Conservation (phyloP, 2,329 filamentous ascomycete species). For the Hypoxylon sp. region DNA sequence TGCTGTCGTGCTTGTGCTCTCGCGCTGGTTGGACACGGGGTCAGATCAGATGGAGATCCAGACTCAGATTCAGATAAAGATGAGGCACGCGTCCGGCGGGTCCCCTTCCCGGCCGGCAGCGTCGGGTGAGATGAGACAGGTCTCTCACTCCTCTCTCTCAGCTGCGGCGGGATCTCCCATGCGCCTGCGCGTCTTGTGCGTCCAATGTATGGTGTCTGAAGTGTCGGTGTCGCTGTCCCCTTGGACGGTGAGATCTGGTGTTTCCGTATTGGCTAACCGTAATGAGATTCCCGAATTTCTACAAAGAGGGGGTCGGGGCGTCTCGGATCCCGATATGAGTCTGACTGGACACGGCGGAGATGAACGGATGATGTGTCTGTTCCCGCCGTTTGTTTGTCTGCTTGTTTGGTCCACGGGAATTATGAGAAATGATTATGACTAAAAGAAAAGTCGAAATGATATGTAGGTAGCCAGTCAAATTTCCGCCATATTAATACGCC, state of each 20-base stretch:
- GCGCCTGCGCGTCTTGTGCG: constrained; percentile 14
- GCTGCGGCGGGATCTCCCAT: constrained; percentile 31
- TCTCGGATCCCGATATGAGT: constrained; percentile 29
- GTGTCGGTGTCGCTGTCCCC: constrained; percentile 13
- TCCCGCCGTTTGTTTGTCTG: constrained; percentile 26
- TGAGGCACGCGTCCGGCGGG: constrained; percentile 26
- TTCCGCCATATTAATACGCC: neutral
- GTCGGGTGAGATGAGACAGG: constrained; percentile 43
- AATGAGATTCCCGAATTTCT: constrained; percentile 13
- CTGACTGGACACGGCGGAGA: constrained; percentile 21
- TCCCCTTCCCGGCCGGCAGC: constrained; percentile 28
- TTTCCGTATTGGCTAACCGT: constrained; percentile 36
- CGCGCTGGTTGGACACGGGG: constrained; percentile 24
- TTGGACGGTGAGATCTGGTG: constrained; percentile 25
- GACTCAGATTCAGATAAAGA: constrained; percentile 30
- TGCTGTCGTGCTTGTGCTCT: constrained; percentile 23
- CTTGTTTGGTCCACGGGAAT: constrained; percentile 7
- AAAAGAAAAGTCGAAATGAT: neutral
- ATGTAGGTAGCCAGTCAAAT: neutral
- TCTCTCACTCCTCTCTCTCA: constrained; percentile 28
- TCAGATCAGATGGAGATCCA: constrained; percentile 24
- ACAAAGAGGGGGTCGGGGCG: constrained; percentile 11
- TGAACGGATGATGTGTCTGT: constrained; percentile 21
- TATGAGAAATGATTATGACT: constrained; percentile 17
- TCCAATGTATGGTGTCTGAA: neutral